A percentile compares a stretch with the other conserved stretches of the same genome.
Evolutionary conservation across 2,329 filamentous ascomycete species (phyloP).

Genomic region (Pseudogymnoascus sp.): DNA sequence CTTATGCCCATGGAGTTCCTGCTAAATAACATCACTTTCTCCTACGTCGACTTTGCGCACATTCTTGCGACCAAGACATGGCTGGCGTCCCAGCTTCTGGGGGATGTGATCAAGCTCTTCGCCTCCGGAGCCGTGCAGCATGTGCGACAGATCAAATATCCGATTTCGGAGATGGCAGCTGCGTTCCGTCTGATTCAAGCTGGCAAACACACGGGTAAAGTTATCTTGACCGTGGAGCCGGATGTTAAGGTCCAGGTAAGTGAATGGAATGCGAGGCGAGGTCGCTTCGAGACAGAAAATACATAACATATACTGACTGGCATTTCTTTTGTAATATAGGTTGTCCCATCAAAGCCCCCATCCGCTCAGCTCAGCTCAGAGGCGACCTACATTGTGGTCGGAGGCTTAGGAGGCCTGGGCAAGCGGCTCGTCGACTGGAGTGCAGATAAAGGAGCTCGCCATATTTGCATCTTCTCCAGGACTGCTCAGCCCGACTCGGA

Average conservation of each 20-base stretch:
- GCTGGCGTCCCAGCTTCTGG: no score
- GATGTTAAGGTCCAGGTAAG: background rate
- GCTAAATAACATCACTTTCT: background rate
- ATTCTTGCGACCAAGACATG: no score
- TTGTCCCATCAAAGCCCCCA: background rate
- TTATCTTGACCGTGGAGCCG: background rate
- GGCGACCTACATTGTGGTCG: slow-evolving; percentile 24
- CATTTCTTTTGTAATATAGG: background rate
- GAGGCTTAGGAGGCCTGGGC: slow-evolving; percentile 23
- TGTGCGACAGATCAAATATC: background rate
- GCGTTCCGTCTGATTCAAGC: background rate
- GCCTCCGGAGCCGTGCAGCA: no score
- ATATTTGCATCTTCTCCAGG: background rate
- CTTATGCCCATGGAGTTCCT: slow-evolving; percentile 12
- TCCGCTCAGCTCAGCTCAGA: slow-evolving; percentile 16
- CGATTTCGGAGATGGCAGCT: background rate
- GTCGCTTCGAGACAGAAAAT: background rate
- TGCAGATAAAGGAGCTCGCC: background rate
- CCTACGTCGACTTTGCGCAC: slow-evolving; percentile 10
- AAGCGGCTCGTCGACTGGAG: background rate
- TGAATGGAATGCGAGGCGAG: background rate
- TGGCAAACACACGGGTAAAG: background rate
- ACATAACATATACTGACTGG: background rate
- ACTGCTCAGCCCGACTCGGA: background rate
- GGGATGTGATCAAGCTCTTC: no score